phyloP scores from a whole-genome alignment of 2,329 filamentous ascomycete species.

The Botrytis galanthina region DNA sequence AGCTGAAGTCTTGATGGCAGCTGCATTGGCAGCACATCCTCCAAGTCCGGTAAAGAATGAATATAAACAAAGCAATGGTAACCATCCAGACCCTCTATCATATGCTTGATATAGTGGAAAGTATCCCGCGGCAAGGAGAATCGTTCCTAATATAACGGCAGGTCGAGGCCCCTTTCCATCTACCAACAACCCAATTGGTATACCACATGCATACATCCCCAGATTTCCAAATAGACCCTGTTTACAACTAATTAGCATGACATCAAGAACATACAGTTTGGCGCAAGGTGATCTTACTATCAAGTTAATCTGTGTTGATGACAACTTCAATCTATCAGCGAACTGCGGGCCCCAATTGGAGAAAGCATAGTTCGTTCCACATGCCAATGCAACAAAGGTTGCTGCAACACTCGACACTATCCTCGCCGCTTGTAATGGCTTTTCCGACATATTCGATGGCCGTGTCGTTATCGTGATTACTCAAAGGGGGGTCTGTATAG shows the following conservation, averaged over 20 bases:
- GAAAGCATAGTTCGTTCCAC: slow-evolving; percentile 97
- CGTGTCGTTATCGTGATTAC: slow-evolving; percentile 14
- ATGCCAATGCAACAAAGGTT: slow-evolving; percentile 80
- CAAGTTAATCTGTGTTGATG: slow-evolving; percentile 89
- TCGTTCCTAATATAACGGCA: slow-evolving; percentile 70
- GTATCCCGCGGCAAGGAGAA: slow-evolving; percentile 76
- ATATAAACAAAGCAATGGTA: slow-evolving; percentile 70
- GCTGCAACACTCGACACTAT: slow-evolving; percentile 82
- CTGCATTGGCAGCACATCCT: slow-evolving; percentile 86
- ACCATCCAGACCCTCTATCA: slow-evolving; percentile 60
- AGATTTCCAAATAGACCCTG: slow-evolving; percentile 75
- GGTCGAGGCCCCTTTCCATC: slow-evolving; percentile 78
- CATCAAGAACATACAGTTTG: slow-evolving; percentile 34
- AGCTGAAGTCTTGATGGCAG: slow-evolving; percentile 80
- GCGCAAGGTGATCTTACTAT: slow-evolving; percentile 57
- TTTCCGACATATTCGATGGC: slow-evolving; percentile 45
- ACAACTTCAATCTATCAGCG: slow-evolving; percentile 78
- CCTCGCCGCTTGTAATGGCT: slow-evolving; percentile 59
- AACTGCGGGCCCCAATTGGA: slow-evolving; percentile 98
- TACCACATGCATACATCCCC: slow-evolving; percentile 89
- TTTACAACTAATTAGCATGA: background rate
- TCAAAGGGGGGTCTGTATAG: slow-evolving; percentile 4
- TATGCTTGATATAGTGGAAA: slow-evolving; percentile 81
- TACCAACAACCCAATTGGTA: slow-evolving; percentile 84
- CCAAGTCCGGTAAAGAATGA: slow-evolving; percentile 84